phyloP scores from a whole-genome alignment of 1,139 yeast genomes.

The Nakaseomyces glabratus region DNA sequence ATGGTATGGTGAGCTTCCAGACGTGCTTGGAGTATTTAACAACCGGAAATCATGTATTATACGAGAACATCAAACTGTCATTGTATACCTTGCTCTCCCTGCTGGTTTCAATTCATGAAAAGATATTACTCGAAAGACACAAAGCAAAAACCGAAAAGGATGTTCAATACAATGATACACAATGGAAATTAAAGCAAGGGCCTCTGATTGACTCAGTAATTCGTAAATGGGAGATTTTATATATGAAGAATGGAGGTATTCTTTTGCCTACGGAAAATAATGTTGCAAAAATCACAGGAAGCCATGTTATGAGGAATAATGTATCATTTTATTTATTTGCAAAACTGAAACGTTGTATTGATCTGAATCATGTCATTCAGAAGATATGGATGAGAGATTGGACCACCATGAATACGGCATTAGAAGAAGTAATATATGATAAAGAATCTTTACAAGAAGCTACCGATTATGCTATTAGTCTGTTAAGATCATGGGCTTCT shows the following conservation, averaged over 20 bases:
- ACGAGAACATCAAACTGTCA: constrained; percentile 37
- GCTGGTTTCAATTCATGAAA: constrained; percentile 65
- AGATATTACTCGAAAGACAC: constrained; percentile 45
- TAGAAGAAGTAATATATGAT: constrained; percentile 37
- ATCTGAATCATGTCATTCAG: constrained; percentile 48
- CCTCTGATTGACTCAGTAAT: constrained; percentile 48
- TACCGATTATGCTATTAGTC: constrained; percentile 46
- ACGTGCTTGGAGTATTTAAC: constrained; percentile 43
- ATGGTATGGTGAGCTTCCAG: constrained; percentile 45
- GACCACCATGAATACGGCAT: constrained; percentile 49
- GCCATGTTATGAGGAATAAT: constrained; percentile 52
- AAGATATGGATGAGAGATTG: constrained; percentile 56
- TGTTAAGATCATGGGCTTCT: constrained; percentile 60
- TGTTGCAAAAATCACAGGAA: constrained; percentile 40
- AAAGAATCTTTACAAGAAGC: constrained; percentile 44
- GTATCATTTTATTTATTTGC: constrained; percentile 57
- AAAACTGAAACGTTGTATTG: constrained; percentile 51
- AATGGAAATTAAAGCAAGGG: constrained; percentile 55
- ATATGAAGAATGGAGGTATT: constrained; percentile 52
- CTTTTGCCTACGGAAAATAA: constrained; percentile 40
- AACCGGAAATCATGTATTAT: constrained; percentile 35
- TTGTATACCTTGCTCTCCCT: constrained; percentile 53
- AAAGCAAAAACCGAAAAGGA: constrained; percentile 22
- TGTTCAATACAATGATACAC: constrained; percentile 36
- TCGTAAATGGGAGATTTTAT: constrained; percentile 57